Evolutionary conservation across 768 basidiomycete genomes (phyloP), one percentile per base, ranked within the genome.

Genomic region (Gloeopeniophorella convolvens): DNA sequence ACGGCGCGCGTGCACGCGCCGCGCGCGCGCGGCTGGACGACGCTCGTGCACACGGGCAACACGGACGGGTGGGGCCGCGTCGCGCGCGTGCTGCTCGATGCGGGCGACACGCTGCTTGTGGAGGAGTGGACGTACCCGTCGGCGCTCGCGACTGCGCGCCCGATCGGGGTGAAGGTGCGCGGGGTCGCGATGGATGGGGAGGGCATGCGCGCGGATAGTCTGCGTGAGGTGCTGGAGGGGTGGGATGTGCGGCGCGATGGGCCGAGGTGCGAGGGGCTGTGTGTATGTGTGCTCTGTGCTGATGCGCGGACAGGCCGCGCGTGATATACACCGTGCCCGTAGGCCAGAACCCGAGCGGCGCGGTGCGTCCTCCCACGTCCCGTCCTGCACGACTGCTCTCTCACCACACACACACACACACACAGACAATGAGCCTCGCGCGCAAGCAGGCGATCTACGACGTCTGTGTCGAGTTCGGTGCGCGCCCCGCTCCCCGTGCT

Each of bases 281-380:
- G n/a, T n/a, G n/a, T n/a, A n/a, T n/a, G n/a, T n/a, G n/a, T n/a
- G n/a, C n/a, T n/a, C n/a, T n/a, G n/a, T n/a, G n/a, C n/a, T n/a
- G n/a, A n/a, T n/a, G n/a, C n/a, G n/a, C n/a, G n/a, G n/a, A n/a
- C 54, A 84, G 83, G 31, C 85, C 85, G 32, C 82, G 76, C 59
- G 75, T 87, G 26, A 72, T 88, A 65, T 88, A 88, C 62, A 84
- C 80, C 4, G 72, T 89, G 11, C 85, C 88, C 0, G 73, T 87
- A n/a, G 87, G 86, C 23, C 88, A 92, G 67, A 92, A 92, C 64
- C 90, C 89, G 4, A 83, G 80, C 5, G 89, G 89, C 16, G 68
- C 76, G 20, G 82, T 84, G 51, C 67, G 79, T 69, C 12, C 5
- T n/a, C 6, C 15, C 26, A 10, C 30, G 10, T 28, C 10, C 12